phyloP scores from a whole-genome alignment of 1,284 basidiomycete genomes.

The Leccinum huronense region DNA sequence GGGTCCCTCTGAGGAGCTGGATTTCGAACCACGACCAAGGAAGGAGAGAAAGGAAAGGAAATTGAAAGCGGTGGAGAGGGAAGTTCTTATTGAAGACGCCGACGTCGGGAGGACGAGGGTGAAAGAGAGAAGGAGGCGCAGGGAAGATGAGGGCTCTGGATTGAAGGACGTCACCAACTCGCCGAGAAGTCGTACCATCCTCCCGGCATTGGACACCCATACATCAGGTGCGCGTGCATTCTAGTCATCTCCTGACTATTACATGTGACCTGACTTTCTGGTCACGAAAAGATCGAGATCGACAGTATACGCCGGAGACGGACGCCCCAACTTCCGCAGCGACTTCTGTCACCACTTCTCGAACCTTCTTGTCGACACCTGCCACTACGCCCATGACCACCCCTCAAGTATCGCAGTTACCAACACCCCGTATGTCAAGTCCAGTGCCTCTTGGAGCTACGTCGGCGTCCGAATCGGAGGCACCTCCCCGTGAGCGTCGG shows the following conservation, averaged over 20 bases:
- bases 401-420: conserved; percentile 37
- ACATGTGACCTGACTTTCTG: conserved; percentile 14
- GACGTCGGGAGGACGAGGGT: conserved; percentile 32
- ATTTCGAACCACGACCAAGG: conserved; percentile 30
- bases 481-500: conserved; percentile 57
- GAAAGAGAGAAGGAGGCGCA: conserved; percentile 42
- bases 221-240: conserved; percentile 32
- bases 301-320: conserved; percentile 40
- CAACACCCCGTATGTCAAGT: conserved; percentile 50
- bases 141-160: conserved; percentile 39
- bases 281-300: conserved; percentile 39
- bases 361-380: conserved; percentile 43
- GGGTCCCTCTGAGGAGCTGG: conserved; percentile 18
- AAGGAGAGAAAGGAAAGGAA: conserved; percentile 44
- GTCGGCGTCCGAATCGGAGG: conserved; percentile 38
- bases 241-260: conserved; percentile 5
- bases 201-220: conserved; percentile 41
- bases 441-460: conserved; percentile 42
- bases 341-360: conserved; percentile 39
- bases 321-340: conserved; percentile 36
- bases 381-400: conserved; percentile 41
- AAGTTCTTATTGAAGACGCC: conserved; percentile 30
- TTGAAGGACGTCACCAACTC: conserved; percentile 69
- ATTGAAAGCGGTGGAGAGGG: conserved; percentile 36
- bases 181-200: conserved; percentile 36